Base-by-base conservation (phyloP, 2,329 filamentous ascomycete genomes). In the Thielaviopsis ethacetica region DNA sequence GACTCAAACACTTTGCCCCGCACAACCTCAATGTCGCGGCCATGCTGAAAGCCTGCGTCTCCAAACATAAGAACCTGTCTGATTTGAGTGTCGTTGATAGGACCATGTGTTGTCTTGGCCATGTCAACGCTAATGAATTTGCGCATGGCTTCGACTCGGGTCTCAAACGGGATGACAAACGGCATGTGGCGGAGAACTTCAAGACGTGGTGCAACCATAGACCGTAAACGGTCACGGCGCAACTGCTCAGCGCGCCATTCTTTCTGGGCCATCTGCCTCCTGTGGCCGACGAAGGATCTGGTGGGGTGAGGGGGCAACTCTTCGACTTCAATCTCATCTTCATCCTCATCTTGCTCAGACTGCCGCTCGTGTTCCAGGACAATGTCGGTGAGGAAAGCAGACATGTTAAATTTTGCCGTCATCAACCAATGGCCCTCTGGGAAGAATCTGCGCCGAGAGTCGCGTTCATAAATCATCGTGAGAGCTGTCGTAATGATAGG, bases 171-270 rank as follows among this genome's bases (percentile, higher is more conserved):
- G 52, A 98, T 93, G 64, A 91, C 87, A 68, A 97, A 98, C 0
- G 93, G 93, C 84, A 98, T 94, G 66, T 97, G 94, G 64, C 93
- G 85, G 56, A 98, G 72, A 5, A 98, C 87, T 67, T 96, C 91
- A 10, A 96, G 75, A 64, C 91, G 85, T 0, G 93, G 91, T 0
- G 86, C 88, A 62, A 95, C 82, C 15, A 85, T 80, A 54, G 91
- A 87, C 24, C 94, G 72, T 62, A 87, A 80, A 63, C 87, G 83
- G 64, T 84, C 83, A 44, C 84, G 78, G 51, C 83, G 83, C 6
- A 79, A 77, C 10, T 21, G 17, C n/a, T 49, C 44, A 7, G n/a
- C 44, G 21, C 44, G 44, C 7, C 9, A 5, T 49, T 49, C n/a
- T 49, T 49, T 10, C 19, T 21, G 44, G n/a, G 44, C 44, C 30